These are phyloP conservation scores for Alternaria angustiovoidea DNA, from an alignment of 2,329 filamentous ascomycete species.

Conservation along the genomic window DNA sequence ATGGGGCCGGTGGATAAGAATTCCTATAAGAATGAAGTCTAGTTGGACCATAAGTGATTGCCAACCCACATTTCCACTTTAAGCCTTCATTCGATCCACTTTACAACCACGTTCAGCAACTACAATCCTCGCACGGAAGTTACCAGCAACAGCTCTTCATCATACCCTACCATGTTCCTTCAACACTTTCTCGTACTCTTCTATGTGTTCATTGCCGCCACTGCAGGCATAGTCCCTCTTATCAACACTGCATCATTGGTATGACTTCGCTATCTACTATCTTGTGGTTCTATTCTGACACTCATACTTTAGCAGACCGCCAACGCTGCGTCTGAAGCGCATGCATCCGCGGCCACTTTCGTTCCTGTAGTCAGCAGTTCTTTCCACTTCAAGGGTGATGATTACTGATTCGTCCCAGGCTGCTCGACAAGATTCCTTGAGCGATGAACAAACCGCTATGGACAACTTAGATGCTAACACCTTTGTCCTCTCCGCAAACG, in stretches of 20 bases:
- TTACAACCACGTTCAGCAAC: not conserved
- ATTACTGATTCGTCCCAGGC: not conserved
- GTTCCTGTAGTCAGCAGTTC: not conserved
- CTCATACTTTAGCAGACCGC: not conserved
- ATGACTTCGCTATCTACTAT: not conserved
- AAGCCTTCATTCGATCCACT: not conserved
- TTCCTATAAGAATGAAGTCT: not conserved
- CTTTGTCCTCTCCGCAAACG: not conserved
- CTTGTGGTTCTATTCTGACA: not conserved
- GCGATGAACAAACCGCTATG: not conserved
- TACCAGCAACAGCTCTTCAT: not conserved
- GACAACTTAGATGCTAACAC: not conserved
- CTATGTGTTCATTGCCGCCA: not conserved
- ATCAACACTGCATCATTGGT: not conserved
- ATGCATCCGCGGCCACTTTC: not conserved
- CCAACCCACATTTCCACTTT: not conserved
- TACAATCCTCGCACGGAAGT: not conserved
- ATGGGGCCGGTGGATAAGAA: not conserved
- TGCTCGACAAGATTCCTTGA: not conserved
- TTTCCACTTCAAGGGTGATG: not conserved
- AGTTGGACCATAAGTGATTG: not conserved
- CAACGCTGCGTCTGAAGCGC: not conserved
- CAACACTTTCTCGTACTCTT: not conserved
- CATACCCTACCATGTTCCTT: not conserved
- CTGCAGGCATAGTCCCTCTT: not conserved